Conservation (phyloP, 345 rosid species). For the Populus euphratica region DNA sequence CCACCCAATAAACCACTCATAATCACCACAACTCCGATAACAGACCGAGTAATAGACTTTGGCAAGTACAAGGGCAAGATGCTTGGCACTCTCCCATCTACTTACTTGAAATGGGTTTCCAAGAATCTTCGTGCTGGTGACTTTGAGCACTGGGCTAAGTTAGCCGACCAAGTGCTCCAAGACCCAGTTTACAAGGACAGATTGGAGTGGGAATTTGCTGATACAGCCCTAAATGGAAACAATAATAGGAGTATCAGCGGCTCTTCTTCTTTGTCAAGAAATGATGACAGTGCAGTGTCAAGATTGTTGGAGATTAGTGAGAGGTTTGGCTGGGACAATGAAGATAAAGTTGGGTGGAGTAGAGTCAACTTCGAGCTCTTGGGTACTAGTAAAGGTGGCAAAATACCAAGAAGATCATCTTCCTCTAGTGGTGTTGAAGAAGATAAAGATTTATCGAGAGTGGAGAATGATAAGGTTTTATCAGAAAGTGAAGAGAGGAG, state of each 20-base stretch:
- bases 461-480: neutral
- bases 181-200: slow-evolving; percentile 69
- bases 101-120: slow-evolving; percentile 74
- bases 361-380: slow-evolving; percentile 58
- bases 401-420: slow-evolving; percentile 53
- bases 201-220: slow-evolving; percentile 77
- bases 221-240: slow-evolving; percentile 45
- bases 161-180: slow-evolving; percentile 66
- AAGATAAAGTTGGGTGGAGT: slow-evolving; percentile 68
- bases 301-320: slow-evolving; percentile 65
- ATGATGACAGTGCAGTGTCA: slow-evolving; percentile 30
- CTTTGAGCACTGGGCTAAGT: slow-evolving; percentile 60
- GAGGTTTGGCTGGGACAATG: slow-evolving; percentile 82
- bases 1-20: slow-evolving; percentile 8
- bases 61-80: slow-evolving; percentile 79
- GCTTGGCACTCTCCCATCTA: slow-evolving; percentile 76
- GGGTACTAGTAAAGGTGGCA: slow-evolving; percentile 71
- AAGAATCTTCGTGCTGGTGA: slow-evolving; percentile 63
- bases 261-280: neutral
- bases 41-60: slow-evolving; percentile 63
- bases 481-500: slow-evolving; percentile 18
- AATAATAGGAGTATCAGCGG: neutral
- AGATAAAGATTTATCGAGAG: neutral
- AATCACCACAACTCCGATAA: slow-evolving; percentile 32
- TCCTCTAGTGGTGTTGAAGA: neutral